Conservation (phyloP, 257 asterid species). For the Plantago elongata region DNA sequence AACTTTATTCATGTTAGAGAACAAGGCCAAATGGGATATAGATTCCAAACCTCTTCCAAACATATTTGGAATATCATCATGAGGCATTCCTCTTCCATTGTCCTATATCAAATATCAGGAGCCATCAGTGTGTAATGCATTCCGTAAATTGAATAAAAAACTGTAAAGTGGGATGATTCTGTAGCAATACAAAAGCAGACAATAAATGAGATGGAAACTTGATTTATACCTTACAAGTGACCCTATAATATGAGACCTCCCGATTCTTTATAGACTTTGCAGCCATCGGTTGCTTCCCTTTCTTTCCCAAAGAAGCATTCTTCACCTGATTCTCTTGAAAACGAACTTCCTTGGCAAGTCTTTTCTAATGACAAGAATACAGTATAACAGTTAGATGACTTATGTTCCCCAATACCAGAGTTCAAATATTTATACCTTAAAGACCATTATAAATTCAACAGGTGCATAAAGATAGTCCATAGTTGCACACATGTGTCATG, state of each 20-base stretch:
- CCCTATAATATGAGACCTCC: conserved; percentile 74
- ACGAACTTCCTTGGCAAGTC: conserved; percentile 93
- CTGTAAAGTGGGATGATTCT: conserved; percentile 2
- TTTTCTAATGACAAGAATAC: conserved; percentile 41
- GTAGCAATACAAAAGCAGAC: conserved; percentile 1
- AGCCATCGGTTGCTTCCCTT: conserved; percentile 46
- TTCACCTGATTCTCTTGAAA: conserved; percentile 70
- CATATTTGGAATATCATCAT: conserved; percentile 94
- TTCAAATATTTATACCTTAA: conserved; percentile 7
- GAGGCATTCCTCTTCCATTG: conserved; percentile 96
- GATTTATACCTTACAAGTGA: conserved; percentile 65
- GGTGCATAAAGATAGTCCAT: not conserved
- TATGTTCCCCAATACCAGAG: conserved; percentile 7
- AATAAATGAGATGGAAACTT: conserved; percentile 13
- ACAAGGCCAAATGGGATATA: conserved; percentile 15
- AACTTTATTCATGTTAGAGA: not conserved
- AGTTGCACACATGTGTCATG: not conserved
- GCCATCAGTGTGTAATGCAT: conserved; percentile 15
- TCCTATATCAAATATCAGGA: conserved; percentile 46
- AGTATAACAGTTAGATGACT: conserved; percentile 13
- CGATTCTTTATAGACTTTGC: conserved; percentile 62
- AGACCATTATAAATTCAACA: conserved; percentile 7
- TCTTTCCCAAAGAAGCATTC: conserved; percentile 76
- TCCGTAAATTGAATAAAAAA: conserved; percentile 10
- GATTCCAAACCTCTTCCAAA: conserved; percentile 74